These are phyloP conservation scores for Paramecium caudatum DNA, from an alignment of 73 alveolate genomes.

Conservation along the genomic window DNA sequence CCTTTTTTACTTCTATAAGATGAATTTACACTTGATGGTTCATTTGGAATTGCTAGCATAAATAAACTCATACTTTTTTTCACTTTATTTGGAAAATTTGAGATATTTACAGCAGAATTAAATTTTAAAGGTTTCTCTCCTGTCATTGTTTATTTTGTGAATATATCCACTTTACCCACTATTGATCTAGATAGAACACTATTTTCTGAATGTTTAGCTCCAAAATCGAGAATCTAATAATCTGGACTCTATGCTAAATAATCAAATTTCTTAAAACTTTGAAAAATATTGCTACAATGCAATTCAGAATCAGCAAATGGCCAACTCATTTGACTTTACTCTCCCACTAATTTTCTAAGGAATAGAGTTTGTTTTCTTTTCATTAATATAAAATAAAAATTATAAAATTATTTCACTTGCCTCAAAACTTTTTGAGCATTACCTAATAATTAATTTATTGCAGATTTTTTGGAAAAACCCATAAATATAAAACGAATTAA, in stretches of 20 bases:
- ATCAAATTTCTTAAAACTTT: not conserved
- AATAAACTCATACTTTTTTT: not conserved
- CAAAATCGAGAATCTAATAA: constrained; percentile 6
- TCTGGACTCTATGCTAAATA: constrained; percentile 42
- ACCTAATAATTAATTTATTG: no score
- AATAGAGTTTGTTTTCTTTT: constrained; percentile 31
- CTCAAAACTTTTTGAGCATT: no score
- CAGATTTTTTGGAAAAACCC: no score
- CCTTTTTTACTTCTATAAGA: constrained; percentile 27
- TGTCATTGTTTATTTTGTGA: not conserved
- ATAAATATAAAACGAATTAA: no score
- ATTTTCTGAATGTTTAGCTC: not conserved
- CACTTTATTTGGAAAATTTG: not conserved
- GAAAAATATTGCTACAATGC: constrained; percentile 25
- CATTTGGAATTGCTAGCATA: not conserved
- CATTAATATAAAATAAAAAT: no score
- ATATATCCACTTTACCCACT: constrained; percentile 41
- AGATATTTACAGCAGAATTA: not conserved
- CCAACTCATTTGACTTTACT: constrained; percentile 39
- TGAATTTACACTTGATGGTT: constrained; percentile 51
- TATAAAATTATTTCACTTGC: no score
- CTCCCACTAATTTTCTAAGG: not conserved
- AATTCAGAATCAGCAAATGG: constrained; percentile 32
- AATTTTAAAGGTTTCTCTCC: not conserved
- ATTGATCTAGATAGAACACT: not conserved